These are phyloP conservation scores for Peniophora sp. DNA, from an alignment of 1,284 basidiomycete genomes.

Conservation along the genomic window DNA sequence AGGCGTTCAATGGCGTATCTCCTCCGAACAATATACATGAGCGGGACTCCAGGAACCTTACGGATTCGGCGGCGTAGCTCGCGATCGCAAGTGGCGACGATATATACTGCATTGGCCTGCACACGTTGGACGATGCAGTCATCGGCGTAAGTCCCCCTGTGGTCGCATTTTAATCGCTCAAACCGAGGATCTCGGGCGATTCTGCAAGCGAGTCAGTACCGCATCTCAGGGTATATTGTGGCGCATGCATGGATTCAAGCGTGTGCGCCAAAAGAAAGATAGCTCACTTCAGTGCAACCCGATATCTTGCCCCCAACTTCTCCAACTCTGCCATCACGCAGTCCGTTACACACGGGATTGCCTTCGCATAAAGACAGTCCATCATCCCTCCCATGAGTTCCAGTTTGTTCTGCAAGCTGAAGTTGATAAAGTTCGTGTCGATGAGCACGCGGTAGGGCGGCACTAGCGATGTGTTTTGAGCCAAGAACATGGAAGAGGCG, in stretches of 20 bases:
- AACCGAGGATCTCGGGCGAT: conserved; percentile 97
- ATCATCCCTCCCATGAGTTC: conserved; percentile 98
- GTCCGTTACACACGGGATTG: conserved; percentile 97
- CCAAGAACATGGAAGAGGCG: conserved; percentile 89
- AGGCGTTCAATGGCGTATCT: conserved; percentile 90
- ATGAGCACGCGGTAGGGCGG: conserved; percentile 97
- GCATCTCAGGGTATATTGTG: no score
- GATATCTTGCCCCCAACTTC: conserved; percentile 93
- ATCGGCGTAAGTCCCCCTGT: conserved; percentile 95
- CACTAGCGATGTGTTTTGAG: conserved; percentile 93
- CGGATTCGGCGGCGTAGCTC: conserved; percentile 89
- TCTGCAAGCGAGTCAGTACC: conserved; percentile 29
- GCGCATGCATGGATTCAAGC: conserved; percentile 2
- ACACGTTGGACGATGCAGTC: conserved; percentile 97
- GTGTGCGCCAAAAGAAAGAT: background rate
- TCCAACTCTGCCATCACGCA: conserved; percentile 98
- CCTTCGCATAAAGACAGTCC: conserved; percentile 99
- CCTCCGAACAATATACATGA: conserved; percentile 92
- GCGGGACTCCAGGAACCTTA: conserved; percentile 89
- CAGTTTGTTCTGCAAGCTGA: conserved; percentile 96
- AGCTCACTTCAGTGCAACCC: conserved; percentile 82
- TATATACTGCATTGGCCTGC: conserved; percentile 91
- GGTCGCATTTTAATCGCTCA: conserved; percentile 87
- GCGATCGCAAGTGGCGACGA: conserved; percentile 97
- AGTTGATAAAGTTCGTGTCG: conserved; percentile 99